Conservation (phyloP, 2,329 filamentous ascomycete species). For the Cercospora nicotianae region DNA sequence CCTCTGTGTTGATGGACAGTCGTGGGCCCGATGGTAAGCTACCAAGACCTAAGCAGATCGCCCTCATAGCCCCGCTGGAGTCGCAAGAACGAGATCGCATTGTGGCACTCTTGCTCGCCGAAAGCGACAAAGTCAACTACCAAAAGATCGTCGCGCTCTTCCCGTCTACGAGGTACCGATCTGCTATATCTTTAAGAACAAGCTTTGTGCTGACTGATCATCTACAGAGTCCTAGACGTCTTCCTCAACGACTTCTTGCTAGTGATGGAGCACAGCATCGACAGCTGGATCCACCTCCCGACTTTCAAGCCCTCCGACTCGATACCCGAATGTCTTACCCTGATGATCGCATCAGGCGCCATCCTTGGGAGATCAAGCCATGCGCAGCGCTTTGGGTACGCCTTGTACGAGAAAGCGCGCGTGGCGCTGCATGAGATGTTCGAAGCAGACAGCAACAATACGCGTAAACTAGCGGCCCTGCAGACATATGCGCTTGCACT, state of each 20-base stretch:
- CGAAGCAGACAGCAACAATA: constrained; percentile 24
- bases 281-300: constrained; percentile 27
- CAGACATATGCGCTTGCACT: constrained; percentile 25
- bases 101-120: constrained; percentile 24
- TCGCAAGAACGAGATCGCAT: constrained; percentile 23
- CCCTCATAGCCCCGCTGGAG: constrained; percentile 18
- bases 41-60: constrained; percentile 9
- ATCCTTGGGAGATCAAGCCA: constrained; percentile 26
- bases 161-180: constrained; percentile 12
- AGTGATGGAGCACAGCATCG: constrained; percentile 28
- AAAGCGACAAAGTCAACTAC: constrained; percentile 25
- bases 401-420: constrained; percentile 25
- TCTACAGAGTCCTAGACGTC: constrained; percentile 21
- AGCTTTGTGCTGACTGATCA: not conserved
- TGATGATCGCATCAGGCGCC: constrained; percentile 25
- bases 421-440: constrained; percentile 21
- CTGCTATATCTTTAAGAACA: not conserved
- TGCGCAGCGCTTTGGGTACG: constrained; percentile 26
- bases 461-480: constrained; percentile 21
- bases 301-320: constrained; percentile 19
- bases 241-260: constrained; percentile 26
- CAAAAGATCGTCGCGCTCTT: constrained; percentile 26
- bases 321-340: constrained; percentile 23
- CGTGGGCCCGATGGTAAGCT: constrained; percentile 17
- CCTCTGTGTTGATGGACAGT: constrained; percentile 23